Base-by-base conservation (phyloP, 805 yeast genomes). In the Saccharomycopsis microspora region DNA sequence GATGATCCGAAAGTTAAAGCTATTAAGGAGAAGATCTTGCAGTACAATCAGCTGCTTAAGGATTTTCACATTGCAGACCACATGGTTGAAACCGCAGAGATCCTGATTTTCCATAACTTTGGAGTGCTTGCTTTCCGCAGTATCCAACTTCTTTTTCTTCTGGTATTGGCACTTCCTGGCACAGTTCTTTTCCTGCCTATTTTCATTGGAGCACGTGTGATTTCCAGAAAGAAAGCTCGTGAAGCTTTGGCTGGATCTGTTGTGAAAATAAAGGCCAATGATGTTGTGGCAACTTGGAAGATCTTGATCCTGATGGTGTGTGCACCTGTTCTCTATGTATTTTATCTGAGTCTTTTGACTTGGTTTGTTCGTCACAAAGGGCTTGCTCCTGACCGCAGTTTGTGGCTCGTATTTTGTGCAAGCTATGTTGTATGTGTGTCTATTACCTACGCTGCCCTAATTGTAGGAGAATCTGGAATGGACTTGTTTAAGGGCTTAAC, bases 221-320 rank as follows among this genome's bases (percentile, higher is more conserved):
- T 85, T 48, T 82, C 96, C 9, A 75, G 70, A 50, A 69, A 70
- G 53, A 88, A 89, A 64, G 87, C 89, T 39, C 69, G 64, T 51
- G 74, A 78, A 36, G 97, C 97, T 0, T 69, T 90, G 51, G 88
- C 86, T n/a, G 83, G 75, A n/a, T 87, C 96, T 0, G 74, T 85
- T 1, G 98, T 90, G 11, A 90, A 90, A 61, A 80, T 90, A 54
- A 80, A 81, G 60, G 97, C 95, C 9, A 78, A 76, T 44, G 98
- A 90, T 62, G 94, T 90, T 39, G 70, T 90, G 47, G 97, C 97
- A 2, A 86, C 97, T 2, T 90, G 98, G 98, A 90, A 90, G 64
- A 76, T 90, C 42, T 71, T 89, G 51, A 85, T 89, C 29, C 80
- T 90, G 11, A 72, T 90, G 66, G 82, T 86, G 1, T 66, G 86